Conservation (phyloP, 371 early-diverging fungal species). For the Modicella reniformis region DNA sequence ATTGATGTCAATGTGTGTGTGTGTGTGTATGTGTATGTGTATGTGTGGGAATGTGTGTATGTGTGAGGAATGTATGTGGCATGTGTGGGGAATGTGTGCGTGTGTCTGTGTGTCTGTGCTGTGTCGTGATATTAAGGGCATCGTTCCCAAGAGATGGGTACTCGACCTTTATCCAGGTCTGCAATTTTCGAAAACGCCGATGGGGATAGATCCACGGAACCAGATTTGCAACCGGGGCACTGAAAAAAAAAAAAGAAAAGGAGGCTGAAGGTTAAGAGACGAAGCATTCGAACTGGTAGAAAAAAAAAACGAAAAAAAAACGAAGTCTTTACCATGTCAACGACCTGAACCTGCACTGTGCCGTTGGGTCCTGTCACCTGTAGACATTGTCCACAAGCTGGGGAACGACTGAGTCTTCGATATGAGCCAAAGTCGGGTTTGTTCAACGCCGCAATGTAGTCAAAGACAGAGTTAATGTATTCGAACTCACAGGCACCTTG, state of each 20-base stretch:
- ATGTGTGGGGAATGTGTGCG: background rate
- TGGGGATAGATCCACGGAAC: slow-evolving; percentile 67
- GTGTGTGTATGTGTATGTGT: too few species aligned
- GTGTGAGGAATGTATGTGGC: background rate
- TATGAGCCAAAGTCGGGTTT: slow-evolving; percentile 44
- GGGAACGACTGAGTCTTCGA: slow-evolving; percentile 55
- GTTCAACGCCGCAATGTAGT: slow-evolving; percentile 45
- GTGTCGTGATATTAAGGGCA: slow-evolving; percentile 14
- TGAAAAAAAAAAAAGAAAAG: slow-evolving; percentile 7
- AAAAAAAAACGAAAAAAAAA: background rate
- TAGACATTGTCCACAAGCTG: slow-evolving; percentile 65
- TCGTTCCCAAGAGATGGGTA: slow-evolving; percentile 60
- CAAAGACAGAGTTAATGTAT: slow-evolving; percentile 42
- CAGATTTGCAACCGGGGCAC: slow-evolving; percentile 69
- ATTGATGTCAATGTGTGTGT: too few species aligned
- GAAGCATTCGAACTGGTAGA: slow-evolving; percentile 66
- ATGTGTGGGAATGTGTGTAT: too few species aligned
- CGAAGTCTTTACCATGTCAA: slow-evolving; percentile 57
- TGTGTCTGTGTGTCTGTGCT: background rate
- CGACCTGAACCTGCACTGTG: slow-evolving; percentile 61
- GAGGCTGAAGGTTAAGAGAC: background rate
- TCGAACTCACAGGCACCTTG: slow-evolving; percentile 53
- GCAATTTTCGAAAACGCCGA: slow-evolving; percentile 68
- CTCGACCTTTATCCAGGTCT: slow-evolving; percentile 58
- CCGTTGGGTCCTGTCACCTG: slow-evolving; percentile 60